These are phyloP conservation scores for Microbotryomycetes sp. DNA, from an alignment of 1,284 basidiomycete genomes.

Conservation along the genomic window DNA sequence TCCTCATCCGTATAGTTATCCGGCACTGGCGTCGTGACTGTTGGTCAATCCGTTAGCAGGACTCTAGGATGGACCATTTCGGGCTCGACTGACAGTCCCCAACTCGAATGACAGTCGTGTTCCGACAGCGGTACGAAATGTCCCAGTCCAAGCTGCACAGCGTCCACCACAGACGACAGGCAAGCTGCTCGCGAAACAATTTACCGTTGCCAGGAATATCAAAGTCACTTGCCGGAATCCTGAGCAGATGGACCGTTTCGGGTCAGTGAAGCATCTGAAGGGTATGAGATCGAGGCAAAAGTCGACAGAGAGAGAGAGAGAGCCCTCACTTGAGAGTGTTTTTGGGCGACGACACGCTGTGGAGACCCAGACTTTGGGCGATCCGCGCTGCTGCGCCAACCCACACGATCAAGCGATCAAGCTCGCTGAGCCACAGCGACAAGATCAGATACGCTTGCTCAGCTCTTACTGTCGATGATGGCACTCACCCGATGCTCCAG, in stretches of 20 bases:
- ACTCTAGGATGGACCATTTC: no score
- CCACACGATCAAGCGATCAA: neutral
- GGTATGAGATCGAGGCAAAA: no score
- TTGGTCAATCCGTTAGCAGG: no score
- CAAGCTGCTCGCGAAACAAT: neutral
- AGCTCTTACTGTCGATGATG: no score
- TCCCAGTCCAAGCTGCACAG: neutral
- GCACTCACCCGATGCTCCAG: no score
- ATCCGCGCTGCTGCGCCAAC: neutral
- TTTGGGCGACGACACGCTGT: neutral
- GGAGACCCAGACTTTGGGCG: neutral
- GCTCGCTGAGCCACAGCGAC: neutral
- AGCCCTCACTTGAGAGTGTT: neutral
- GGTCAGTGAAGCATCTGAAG: no score
- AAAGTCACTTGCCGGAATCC: neutral
- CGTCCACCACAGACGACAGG: neutral
- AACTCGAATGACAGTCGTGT: neutral
- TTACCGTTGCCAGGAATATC: neutral
- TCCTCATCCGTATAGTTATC: neutral
- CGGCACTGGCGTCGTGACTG: neutral
- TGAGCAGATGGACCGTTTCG: neutral
- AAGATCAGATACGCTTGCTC: no score
- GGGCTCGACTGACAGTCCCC: neutral
- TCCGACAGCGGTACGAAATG: neutral
- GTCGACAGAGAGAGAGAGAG: no score